A percentile compares a stretch with the other conserved stretches of the same genome.
These are phyloP conservation scores for Pseudogymnoascus sp. DNA, from an alignment of 2,329 filamentous ascomycete species.

Conservation along the genomic window DNA sequence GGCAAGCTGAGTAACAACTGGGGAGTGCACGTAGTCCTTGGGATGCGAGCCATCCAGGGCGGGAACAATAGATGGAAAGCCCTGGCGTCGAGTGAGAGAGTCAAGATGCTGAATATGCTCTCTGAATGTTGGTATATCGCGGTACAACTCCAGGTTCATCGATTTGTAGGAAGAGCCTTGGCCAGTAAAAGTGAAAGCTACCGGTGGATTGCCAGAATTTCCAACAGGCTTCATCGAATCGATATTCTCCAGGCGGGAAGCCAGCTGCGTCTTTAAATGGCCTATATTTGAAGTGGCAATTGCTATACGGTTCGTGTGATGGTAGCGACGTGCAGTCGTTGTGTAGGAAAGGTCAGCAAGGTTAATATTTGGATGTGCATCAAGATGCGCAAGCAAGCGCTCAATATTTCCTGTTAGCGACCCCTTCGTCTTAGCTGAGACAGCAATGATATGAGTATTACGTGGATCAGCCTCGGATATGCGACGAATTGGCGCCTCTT, in stretches of 20 bases:
- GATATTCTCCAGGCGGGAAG: neutral
- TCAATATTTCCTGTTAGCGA: conserved; percentile 13
- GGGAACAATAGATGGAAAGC: conserved; percentile 24
- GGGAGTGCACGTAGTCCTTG: conserved; percentile 35
- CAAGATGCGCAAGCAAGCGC: conserved; percentile 12
- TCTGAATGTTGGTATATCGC: conserved; percentile 23
- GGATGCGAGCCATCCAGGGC: conserved; percentile 36
- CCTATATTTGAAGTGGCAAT: conserved; percentile 32
- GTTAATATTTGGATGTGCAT: conserved; percentile 12
- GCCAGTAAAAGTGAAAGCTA: conserved; percentile 13
- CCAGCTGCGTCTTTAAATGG: conserved; percentile 11
- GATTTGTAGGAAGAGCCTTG: conserved; percentile 33
- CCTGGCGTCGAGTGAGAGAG: conserved; percentile 18
- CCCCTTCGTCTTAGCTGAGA: conserved; percentile 36
- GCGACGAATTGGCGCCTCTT: conserved; percentile 21
- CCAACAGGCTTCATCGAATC: conserved; percentile 8
- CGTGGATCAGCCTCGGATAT: conserved; percentile 31
- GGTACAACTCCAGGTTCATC: conserved; percentile 37
- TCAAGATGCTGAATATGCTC: conserved; percentile 20
- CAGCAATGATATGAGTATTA: conserved; percentile 32
- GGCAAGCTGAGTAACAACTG: conserved; percentile 44
- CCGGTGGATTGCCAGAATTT: neutral
- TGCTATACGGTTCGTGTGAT: conserved; percentile 47
- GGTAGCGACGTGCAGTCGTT: conserved; percentile 39
- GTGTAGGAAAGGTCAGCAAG: conserved; percentile 17